Base-by-base conservation (phyloP, 805 yeast genomes). In the Yamadazyma paraphyllophila region DNA sequence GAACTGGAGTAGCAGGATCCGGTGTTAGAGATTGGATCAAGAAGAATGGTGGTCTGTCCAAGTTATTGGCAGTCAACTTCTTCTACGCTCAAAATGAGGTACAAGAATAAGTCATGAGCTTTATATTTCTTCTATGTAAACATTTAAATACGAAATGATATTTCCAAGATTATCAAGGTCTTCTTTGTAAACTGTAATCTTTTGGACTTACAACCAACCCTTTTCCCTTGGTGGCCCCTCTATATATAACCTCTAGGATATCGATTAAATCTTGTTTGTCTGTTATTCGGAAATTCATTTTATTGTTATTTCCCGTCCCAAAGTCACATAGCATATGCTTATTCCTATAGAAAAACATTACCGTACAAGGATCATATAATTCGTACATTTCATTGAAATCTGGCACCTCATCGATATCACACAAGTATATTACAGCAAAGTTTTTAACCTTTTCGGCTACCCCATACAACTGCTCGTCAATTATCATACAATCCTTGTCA, bases 241-340 rank as follows among this genome's bases (percentile, higher is more conserved):
- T 67, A 63, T 85, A 94, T 0, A 92, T 81, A 0, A 91, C 84
- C 59, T 94, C 99, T 9, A 94, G 68, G 26, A 94, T 85, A 63
- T 92, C 98, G 15, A 94, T 86, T 73, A 94, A 66, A 55, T 90
- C 97, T 62, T 92, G 97, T 49, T 85, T 83, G 60, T 88, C 88
- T 35, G 80, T 82, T 10, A 81, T 74, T 43, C 62, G 57, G 65
- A 92, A 92, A 59, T 89, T 90, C 70, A 94, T 71, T 72, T 94
- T 92, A 72, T 94, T 94, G 66, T 94, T 94, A 61, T 94, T 90
- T 27, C 99, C 99, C 0, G 98, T 94, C 2, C 99, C 99, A 64
- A 91, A 90, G 71, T 94, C 99, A 66, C 97, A 88, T 95, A 94
- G 82, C 96, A 92, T 91, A 64, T 92, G 98, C 62, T 89, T 86